phyloP scores from a whole-genome alignment of 805 yeast species.

The Danielozyma ontarioensis region DNA sequence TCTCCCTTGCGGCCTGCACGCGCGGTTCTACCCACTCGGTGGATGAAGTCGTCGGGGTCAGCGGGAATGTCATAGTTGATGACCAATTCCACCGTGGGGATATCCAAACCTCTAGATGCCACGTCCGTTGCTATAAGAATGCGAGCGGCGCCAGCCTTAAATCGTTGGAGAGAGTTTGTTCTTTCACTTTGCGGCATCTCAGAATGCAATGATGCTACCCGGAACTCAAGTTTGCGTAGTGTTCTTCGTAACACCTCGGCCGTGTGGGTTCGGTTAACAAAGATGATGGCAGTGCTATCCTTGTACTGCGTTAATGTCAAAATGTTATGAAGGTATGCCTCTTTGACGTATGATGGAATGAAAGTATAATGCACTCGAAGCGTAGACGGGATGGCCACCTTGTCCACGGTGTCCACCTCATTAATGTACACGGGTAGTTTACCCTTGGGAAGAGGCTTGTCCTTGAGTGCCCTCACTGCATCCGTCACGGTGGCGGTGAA shows the following conservation, averaged over 20 bases:
- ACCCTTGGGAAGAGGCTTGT: slow-evolving; percentile 52
- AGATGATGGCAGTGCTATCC: slow-evolving; percentile 72
- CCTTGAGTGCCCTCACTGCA: slow-evolving; percentile 75
- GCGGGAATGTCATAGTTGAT: slow-evolving; percentile 91
- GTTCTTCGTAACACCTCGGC: slow-evolving; percentile 86
- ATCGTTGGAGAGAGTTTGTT: slow-evolving; percentile 84
- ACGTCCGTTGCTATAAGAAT: slow-evolving; percentile 94
- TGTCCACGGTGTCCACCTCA: slow-evolving; percentile 69
- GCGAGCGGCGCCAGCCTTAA: slow-evolving; percentile 91
- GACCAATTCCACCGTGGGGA: slow-evolving; percentile 87
- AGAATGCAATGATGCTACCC: slow-evolving; percentile 89
- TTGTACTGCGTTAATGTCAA: slow-evolving; percentile 58
- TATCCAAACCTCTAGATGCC: slow-evolving; percentile 95
- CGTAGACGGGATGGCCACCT: slow-evolving; percentile 75
- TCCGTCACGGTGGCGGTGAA: slow-evolving; percentile 97
- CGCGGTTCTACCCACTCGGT: slow-evolving; percentile 97
- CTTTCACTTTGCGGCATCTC: slow-evolving; percentile 93
- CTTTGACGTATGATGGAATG: slow-evolving; percentile 85
- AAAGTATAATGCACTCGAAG: slow-evolving; percentile 62
- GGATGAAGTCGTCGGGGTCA: slow-evolving; percentile 94
- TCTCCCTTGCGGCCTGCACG: slow-evolving; percentile 93
- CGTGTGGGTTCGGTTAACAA: slow-evolving; percentile 84
- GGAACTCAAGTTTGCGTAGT: slow-evolving; percentile 62
- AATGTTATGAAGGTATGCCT: slow-evolving; percentile 73
- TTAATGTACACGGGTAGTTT: slow-evolving; percentile 58